Evolutionary conservation across 2,329 filamentous ascomycete genomes (phyloP).

Genomic region (Arthrobotrys entomopaga): DNA sequence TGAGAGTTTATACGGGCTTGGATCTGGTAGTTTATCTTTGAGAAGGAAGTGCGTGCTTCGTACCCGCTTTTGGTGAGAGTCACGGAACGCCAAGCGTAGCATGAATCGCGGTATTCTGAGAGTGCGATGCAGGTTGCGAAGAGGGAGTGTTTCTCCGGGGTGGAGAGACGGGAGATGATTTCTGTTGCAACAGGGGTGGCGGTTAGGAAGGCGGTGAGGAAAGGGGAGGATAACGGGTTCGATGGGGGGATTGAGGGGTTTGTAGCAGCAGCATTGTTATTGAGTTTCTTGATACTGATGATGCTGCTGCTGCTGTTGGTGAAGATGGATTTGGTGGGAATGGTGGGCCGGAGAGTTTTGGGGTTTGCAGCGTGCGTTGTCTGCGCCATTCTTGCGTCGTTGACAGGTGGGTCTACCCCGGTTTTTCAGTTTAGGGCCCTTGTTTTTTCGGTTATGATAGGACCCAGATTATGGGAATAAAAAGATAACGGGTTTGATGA

Average conservation of each 20-base stretch:
- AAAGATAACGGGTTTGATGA: too few species aligned
- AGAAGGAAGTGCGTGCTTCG: constrained; percentile 35
- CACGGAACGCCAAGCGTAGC: constrained; percentile 49
- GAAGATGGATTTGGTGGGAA: constrained; percentile 2
- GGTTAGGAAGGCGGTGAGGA: constrained; percentile 41
- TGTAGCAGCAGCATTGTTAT: neutral
- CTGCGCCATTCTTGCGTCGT: constrained; percentile 54
- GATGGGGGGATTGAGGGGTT: constrained; percentile 38
- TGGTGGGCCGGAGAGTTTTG: constrained; percentile 9
- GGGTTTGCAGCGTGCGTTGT: constrained; percentile 32
- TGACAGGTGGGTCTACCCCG: constrained; percentile 9
- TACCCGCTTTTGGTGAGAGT: constrained; percentile 45
- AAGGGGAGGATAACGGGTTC: constrained; percentile 25
- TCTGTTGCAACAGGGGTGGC: constrained; percentile 43
- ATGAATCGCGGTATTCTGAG: constrained; percentile 35
- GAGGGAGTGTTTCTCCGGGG: constrained; percentile 43
- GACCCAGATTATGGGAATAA: constrained; percentile 13
- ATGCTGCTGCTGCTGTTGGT: constrained; percentile 1
- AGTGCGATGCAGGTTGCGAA: constrained; percentile 44
- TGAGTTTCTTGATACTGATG: neutral
- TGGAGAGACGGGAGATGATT: constrained; percentile 47
- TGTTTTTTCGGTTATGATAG: constrained; percentile 18
- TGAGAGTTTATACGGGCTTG: constrained; percentile 35
- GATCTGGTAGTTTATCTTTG: constrained; percentile 38
- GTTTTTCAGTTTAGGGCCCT: neutral